Conservation (phyloP, 2,329 filamentous ascomycete species). For the Furcasterigmium furcatum region DNA sequence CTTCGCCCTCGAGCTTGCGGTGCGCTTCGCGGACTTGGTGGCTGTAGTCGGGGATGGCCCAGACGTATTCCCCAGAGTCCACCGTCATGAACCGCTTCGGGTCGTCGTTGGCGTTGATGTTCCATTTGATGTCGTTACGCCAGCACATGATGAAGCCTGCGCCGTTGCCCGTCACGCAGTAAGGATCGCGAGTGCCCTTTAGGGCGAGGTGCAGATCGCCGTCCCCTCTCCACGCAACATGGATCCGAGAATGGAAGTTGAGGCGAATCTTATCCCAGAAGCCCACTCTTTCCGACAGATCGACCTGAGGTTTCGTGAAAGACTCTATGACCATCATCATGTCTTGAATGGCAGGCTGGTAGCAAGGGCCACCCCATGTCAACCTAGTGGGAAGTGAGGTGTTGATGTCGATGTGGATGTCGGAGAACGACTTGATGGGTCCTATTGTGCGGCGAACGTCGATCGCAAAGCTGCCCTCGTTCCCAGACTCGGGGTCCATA, state of each 20-base stretch:
- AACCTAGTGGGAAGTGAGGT: constrained; percentile 88
- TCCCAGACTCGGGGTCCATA: constrained; percentile 50
- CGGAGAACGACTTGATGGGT: constrained; percentile 93
- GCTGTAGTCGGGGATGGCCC: constrained; percentile 92
- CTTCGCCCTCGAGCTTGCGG: constrained; percentile 47
- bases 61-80: constrained; percentile 89
- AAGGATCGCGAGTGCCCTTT: constrained; percentile 90
- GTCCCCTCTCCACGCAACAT: constrained; percentile 88
- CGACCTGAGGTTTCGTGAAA: constrained; percentile 92
- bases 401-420: constrained; percentile 89
- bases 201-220: constrained; percentile 92
- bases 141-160: constrained; percentile 98
- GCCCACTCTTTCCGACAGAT: constrained; percentile 88
- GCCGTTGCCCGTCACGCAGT: constrained; percentile 86
- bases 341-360: constrained; percentile 96
- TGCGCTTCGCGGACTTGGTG: constrained; percentile 72
- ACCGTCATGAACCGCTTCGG: constrained; percentile 94
- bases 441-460: constrained; percentile 89
- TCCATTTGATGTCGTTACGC: constrained; percentile 89
- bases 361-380: constrained; percentile 88
- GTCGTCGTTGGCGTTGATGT: constrained; percentile 79
- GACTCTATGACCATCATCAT: constrained; percentile 99
- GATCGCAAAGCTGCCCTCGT: constrained; percentile 70
- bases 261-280: constrained; percentile 99
- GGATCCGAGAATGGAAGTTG: constrained; percentile 88